These are phyloP conservation scores for Urostyla sp. DNA, from an alignment of 73 alveolate species.

Conservation along the genomic window DNA sequence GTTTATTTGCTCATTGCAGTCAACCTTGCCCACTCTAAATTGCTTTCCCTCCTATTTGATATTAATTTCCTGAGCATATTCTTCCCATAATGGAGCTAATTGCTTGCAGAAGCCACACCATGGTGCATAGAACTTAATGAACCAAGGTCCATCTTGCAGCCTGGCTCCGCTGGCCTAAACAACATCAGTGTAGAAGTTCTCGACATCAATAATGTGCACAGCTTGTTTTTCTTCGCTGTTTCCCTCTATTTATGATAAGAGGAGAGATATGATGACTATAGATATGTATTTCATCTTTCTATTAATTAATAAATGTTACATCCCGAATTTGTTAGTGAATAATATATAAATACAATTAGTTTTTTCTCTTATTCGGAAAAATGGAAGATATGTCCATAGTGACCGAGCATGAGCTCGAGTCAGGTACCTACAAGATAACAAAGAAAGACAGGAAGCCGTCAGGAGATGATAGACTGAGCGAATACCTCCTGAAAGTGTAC, in stretches of 20 bases:
- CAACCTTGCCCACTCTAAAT: background rate
- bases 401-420: conserved; percentile 15
- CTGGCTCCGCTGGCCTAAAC: too few species aligned
- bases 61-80: conserved; percentile 70
- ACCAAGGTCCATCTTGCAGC: conserved; percentile 61
- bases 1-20: background rate
- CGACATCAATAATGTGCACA: too few species aligned
- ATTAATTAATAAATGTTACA: too few species aligned
- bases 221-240: too few species aligned
- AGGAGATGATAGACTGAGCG: conserved; percentile 54
- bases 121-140: conserved; percentile 84
- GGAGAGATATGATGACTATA: too few species aligned
- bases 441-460: conserved; percentile 54
- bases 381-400: conserved; percentile 36
- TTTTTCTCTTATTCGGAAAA: too few species aligned
- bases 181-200: too few species aligned
- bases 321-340: too few species aligned
- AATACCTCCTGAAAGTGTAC: conserved; percentile 26
- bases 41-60: background rate
- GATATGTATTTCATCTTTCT: too few species aligned
- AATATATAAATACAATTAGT: too few species aligned
- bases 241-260: too few species aligned
- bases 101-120: conserved; percentile 86
- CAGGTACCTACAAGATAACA: background rate
- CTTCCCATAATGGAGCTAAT: conserved; percentile 80